Evolutionary conservation across 768 basidiomycete species (phyloP).

Genomic region (Omphalotus guepiniiformis): DNA sequence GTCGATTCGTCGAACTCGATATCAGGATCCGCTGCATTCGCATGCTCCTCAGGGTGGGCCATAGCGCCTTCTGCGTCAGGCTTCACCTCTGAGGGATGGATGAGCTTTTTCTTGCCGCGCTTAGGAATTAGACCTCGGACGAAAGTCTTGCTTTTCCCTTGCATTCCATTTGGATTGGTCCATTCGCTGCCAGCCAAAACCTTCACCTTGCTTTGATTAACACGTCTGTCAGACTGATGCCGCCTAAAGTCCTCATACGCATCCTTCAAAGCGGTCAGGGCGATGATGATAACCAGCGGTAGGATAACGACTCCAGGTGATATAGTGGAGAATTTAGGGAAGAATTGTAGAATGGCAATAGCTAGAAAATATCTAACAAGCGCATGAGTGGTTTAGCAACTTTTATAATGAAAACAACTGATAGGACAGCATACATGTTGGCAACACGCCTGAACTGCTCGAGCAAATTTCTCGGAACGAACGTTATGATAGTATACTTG

Average conservation of each 20-base stretch:
- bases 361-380: slow-evolving; percentile 63
- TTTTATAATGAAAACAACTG: no score
- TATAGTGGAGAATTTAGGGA: slow-evolving; percentile 89
- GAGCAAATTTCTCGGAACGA: slow-evolving; percentile 10
- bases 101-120: slow-evolving; percentile 25
- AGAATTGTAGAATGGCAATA: slow-evolving; percentile 96
- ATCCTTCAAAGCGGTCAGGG: slow-evolving; percentile 88
- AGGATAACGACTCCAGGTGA: slow-evolving; percentile 90
- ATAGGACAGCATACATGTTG: slow-evolving; percentile 12
- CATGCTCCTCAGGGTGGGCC: background rate
- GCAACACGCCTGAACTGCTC: slow-evolving; percentile 7
- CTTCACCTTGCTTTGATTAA: slow-evolving; percentile 75
- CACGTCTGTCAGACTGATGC: slow-evolving; percentile 86
- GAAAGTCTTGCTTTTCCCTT: slow-evolving; percentile 75
- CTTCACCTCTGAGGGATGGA: slow-evolving; percentile 8
- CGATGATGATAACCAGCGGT: slow-evolving; percentile 82
- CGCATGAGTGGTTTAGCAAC: no score
- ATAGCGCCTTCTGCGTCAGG: background rate
- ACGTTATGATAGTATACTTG: slow-evolving; percentile 17
- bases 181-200: slow-evolving; percentile 64
- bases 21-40: background rate
- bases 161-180: slow-evolving; percentile 70
- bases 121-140: slow-evolving; percentile 49
- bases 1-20: background rate
- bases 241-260: slow-evolving; percentile 97